Conservation (phyloP, 2,329 filamentous ascomycete genomes). For the Tothia fuscella region DNA sequence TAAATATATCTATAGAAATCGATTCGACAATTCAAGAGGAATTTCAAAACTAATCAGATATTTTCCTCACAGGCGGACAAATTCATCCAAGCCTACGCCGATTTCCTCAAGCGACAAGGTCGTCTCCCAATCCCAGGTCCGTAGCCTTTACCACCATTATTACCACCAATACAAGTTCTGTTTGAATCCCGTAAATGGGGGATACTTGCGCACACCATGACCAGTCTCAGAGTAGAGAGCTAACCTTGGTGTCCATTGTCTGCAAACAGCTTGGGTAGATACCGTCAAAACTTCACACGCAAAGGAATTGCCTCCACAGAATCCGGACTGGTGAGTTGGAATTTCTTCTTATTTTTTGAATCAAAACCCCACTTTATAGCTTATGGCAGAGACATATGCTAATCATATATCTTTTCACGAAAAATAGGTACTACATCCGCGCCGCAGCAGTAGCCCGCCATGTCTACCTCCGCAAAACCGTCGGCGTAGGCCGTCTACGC, state of each 20-base stretch:
- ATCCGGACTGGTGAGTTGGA: slow-evolving; percentile 84
- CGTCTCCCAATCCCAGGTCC: slow-evolving; percentile 83
- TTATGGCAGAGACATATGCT: background rate
- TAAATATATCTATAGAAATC: background rate
- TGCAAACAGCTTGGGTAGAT: slow-evolving; percentile 82
- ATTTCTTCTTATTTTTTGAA: background rate
- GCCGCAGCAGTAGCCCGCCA: slow-evolving; percentile 92
- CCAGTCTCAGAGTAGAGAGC: slow-evolving; percentile 5
- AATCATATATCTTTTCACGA: slow-evolving; percentile 1
- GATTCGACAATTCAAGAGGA: too few species aligned
- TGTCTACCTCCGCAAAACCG: slow-evolving; percentile 98
- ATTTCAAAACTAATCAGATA: slow-evolving; percentile 14
- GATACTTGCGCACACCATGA: slow-evolving; percentile 23
- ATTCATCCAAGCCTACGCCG: slow-evolving; percentile 77
- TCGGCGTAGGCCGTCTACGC: slow-evolving; percentile 94
- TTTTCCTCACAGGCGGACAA: slow-evolving; percentile 55
- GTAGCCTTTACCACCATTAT: slow-evolving; percentile 26
- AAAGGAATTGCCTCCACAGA: slow-evolving; percentile 96
- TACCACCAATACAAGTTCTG: slow-evolving; percentile 27
- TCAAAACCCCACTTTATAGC: too few species aligned
- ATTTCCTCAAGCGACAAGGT: slow-evolving; percentile 88
- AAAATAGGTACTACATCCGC: slow-evolving; percentile 65
- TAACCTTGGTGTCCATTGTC: slow-evolving; percentile 10
- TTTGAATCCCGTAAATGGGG: slow-evolving; percentile 45
- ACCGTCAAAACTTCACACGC: slow-evolving; percentile 84